phyloP scores from a whole-genome alignment of 768 basidiomycete genomes.

The Trametes coccinea region DNA sequence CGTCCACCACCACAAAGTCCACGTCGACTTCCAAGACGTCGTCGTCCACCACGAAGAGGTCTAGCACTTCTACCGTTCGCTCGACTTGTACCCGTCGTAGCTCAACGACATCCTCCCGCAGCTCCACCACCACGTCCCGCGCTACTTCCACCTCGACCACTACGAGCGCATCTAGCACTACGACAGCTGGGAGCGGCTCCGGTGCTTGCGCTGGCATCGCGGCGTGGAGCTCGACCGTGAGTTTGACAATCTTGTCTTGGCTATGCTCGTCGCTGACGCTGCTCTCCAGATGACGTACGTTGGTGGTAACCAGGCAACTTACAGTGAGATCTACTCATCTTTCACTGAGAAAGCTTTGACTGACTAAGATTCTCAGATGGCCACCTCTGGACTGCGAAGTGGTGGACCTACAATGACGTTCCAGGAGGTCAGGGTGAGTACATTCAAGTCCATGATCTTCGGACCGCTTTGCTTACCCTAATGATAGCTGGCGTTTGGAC shows the following conservation, averaged over 20 bases:
- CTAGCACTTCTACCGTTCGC: constrained; percentile 18
- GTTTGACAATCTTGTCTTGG: constrained; percentile 8
- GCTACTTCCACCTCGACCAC: constrained; percentile 29
- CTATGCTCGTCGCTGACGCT: background rate
- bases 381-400: constrained; percentile 60
- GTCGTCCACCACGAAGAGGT: constrained; percentile 27
- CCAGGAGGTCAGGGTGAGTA: constrained; percentile 53
- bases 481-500: constrained; percentile 54
- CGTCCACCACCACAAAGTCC: constrained; percentile 24
- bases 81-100: constrained; percentile 23
- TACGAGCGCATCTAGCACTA: constrained; percentile 21
- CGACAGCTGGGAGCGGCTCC: constrained; percentile 27
- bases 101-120: constrained; percentile 28
- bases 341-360: no score
- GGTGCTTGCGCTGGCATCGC: constrained; percentile 45
- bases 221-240: constrained; percentile 50
- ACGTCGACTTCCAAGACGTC: constrained; percentile 23
- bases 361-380: constrained; percentile 35
- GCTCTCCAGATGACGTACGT: constrained; percentile 41
- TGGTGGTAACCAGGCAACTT: constrained; percentile 48
- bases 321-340: constrained; percentile 36
- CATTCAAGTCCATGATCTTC: background rate
- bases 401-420: constrained; percentile 63
- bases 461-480: background rate
- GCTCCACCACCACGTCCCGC: constrained; percentile 17